Conservation (phyloP, 257 asterid genomes). For the Ilex asprella region DNA sequence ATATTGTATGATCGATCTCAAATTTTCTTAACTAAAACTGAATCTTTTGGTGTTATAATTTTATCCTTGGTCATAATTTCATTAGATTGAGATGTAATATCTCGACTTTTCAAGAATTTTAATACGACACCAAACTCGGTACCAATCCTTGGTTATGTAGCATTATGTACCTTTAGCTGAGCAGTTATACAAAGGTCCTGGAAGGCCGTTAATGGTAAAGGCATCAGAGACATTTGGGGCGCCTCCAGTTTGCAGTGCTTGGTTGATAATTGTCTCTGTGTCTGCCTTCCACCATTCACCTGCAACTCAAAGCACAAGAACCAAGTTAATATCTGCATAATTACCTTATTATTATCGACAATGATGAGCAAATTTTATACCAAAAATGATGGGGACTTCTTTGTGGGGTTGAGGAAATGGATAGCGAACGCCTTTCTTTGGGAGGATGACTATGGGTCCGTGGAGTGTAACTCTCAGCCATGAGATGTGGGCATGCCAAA, state of each 20-base stretch:
- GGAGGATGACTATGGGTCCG: slow-evolving; percentile 59
- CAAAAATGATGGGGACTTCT: slow-evolving; percentile 48
- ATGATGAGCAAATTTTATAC: slow-evolving; percentile 15
- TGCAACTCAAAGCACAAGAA: slow-evolving; percentile 8
- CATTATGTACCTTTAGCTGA: slow-evolving; percentile 38
- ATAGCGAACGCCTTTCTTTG: slow-evolving; percentile 36
- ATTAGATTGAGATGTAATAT: not conserved
- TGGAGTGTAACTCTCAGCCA: slow-evolving; percentile 60
- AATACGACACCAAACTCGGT: too few relatives aligned
- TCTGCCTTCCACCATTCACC: slow-evolving; percentile 79
- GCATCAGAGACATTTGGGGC: slow-evolving; percentile 64
- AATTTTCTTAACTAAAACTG: too few relatives aligned
- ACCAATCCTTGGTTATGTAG: too few relatives aligned
- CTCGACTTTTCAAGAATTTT: too few relatives aligned
- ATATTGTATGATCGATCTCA: too few relatives aligned
- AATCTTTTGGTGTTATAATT: not conserved
- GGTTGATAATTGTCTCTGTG: slow-evolving; percentile 41
- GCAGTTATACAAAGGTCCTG: slow-evolving; percentile 53
- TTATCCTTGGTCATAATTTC: too few relatives aligned
- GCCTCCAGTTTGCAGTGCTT: slow-evolving; percentile 50
- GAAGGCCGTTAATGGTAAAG: slow-evolving; percentile 58
- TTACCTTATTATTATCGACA: too few relatives aligned
- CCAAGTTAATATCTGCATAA: too few relatives aligned
- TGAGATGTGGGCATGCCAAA: slow-evolving; percentile 70
- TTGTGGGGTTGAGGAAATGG: slow-evolving; percentile 51